Conservation (phyloP, 179 eudicot species). For the Amaranthus tricolor region DNA sequence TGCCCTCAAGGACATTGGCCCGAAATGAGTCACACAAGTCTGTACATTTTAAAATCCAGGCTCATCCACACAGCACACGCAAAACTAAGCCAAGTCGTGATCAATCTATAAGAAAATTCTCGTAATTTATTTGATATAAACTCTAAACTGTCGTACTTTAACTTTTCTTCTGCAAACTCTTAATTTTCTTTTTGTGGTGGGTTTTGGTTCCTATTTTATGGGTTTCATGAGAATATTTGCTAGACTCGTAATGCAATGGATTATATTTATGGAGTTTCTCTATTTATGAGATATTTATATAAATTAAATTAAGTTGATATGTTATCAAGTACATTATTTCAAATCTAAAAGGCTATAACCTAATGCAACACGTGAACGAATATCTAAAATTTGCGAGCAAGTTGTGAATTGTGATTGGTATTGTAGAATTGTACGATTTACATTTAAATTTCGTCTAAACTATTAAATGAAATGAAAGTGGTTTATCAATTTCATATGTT, state of each 20-base stretch:
- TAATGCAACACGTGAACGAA: too few species aligned
- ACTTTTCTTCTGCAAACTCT: not conserved
- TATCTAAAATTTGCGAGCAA: too few species aligned
- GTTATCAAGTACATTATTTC: too few species aligned
- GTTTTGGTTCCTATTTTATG: not conserved
- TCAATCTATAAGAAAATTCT: not conserved
- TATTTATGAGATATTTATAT: too few species aligned
- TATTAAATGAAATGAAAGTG: too few species aligned
- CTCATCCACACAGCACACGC: not conserved
- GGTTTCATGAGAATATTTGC: not conserved
- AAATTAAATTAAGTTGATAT: too few species aligned
- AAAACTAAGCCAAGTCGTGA: not conserved
- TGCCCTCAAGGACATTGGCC: slow-evolving; percentile 57
- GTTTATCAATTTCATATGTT: too few species aligned
- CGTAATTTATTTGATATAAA: not conserved
- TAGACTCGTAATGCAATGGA: not conserved
- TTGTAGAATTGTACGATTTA: too few species aligned
- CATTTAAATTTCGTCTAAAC: too few species aligned
- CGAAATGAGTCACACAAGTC: not conserved
- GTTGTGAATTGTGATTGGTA: too few species aligned
- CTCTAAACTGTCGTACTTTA: not conserved
- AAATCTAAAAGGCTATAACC: too few species aligned
- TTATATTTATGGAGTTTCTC: not conserved
- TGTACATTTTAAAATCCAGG: not conserved
- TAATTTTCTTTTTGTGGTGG: not conserved